Conservation (phyloP, 768 basidiomycete genomes). For the Mrakia gelida region DNA sequence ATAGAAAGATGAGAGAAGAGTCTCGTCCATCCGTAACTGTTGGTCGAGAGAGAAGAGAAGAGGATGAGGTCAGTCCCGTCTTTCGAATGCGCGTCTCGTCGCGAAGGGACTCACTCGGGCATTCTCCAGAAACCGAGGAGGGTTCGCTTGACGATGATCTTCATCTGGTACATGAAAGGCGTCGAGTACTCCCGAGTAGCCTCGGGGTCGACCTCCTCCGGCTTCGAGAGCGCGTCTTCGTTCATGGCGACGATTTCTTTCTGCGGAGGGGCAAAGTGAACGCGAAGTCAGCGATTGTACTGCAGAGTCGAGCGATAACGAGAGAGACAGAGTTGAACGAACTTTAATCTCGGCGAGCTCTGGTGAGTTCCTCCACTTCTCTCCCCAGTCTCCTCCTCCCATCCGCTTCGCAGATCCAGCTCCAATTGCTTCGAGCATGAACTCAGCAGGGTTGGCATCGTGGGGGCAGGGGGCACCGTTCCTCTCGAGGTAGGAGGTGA, state of each 20-base stretch:
- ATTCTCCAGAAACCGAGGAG: slow-evolving; percentile 72
- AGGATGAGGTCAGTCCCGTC: neutral
- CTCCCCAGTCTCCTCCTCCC: slow-evolving; percentile 78
- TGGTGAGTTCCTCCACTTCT: slow-evolving; percentile 72
- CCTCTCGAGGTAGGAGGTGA: slow-evolving; percentile 71
- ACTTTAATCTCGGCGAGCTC: slow-evolving; percentile 50
- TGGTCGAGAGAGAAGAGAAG: neutral
- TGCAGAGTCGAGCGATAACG: too few relatives aligned
- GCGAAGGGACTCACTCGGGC: slow-evolving; percentile 8
- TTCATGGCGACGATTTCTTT: slow-evolving; percentile 51
- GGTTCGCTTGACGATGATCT: slow-evolving; percentile 54
- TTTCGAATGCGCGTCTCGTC: neutral
- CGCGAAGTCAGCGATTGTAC: too few relatives aligned
- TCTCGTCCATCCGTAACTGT: slow-evolving; percentile 16
- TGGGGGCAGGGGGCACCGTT: slow-evolving; percentile 64
- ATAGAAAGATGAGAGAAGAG: slow-evolving; percentile 50
- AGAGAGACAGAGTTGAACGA: neutral
- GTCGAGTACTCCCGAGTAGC: slow-evolving; percentile 51
- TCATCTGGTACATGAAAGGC: slow-evolving; percentile 68
- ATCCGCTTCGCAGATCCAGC: slow-evolving; percentile 58
- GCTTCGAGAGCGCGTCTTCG: slow-evolving; percentile 29
- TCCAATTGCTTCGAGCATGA: slow-evolving; percentile 54
- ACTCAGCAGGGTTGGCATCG: slow-evolving; percentile 72
- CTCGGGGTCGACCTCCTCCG: slow-evolving; percentile 32
- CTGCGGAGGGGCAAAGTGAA: neutral